phyloP scores from a whole-genome alignment of 257 asterid species.

The Jaltomata sinuosa region DNA sequence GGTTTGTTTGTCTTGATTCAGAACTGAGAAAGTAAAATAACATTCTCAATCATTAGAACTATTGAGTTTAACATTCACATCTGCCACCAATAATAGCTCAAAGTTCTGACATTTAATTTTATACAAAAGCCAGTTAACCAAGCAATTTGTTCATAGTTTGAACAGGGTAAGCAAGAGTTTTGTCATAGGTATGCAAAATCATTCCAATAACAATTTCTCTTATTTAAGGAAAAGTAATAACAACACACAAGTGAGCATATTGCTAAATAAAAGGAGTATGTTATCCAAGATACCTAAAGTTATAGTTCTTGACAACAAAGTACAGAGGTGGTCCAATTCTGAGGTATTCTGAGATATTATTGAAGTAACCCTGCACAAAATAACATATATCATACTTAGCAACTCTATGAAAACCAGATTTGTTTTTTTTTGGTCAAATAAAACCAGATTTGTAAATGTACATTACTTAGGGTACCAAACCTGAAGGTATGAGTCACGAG shows the following conservation, averaged over 20 bases:
- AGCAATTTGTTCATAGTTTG: neutral
- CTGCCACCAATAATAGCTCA: neutral
- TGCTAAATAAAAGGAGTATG: neutral
- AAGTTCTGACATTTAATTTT: neutral
- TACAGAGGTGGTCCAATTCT: slow-evolving; percentile 95
- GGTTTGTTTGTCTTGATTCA: slow-evolving; percentile 85
- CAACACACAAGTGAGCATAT: neutral
- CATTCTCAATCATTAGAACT: slow-evolving; percentile 14
- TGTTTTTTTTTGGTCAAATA: too few species aligned
- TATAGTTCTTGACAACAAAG: slow-evolving; percentile 84
- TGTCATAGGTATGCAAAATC: neutral
- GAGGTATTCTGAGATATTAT: slow-evolving; percentile 67
- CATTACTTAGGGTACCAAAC: slow-evolving; percentile 23
- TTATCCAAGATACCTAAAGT: slow-evolving; percentile 51
- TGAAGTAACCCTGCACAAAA: slow-evolving; percentile 75
- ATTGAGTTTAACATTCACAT: neutral
- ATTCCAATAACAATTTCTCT: neutral
- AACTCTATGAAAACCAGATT: neutral
- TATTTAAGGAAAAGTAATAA: neutral
- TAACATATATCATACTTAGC: slow-evolving; percentile 10
- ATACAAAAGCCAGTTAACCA: neutral
- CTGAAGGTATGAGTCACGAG: slow-evolving; percentile 98
- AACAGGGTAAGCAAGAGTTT: neutral
- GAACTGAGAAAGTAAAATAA: slow-evolving; percentile 46
- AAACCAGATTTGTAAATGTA: neutral